phyloP scores from a whole-genome alignment of 2,329 filamentous ascomycete genomes.

The Hypoxylon sp. region DNA sequence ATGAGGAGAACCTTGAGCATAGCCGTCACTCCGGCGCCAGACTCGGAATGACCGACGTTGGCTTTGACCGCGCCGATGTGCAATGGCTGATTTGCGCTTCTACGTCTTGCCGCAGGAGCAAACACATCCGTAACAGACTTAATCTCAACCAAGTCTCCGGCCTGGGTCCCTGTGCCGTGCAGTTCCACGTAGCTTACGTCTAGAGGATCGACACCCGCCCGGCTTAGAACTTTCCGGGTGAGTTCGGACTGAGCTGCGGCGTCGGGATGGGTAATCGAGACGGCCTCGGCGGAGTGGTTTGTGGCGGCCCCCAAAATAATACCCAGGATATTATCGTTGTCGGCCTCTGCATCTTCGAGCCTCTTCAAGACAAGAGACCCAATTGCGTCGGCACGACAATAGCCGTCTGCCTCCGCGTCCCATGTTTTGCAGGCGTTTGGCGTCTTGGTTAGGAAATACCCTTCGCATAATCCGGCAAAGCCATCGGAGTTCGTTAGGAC shows the following conservation, averaged over 20 bases:
- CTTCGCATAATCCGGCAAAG: slow-evolving; percentile 79
- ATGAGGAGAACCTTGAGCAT: slow-evolving; percentile 74
- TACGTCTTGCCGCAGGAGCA: slow-evolving; percentile 60
- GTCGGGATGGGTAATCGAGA: slow-evolving; percentile 87
- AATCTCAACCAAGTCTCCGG: slow-evolving; percentile 86
- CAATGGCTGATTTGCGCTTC: slow-evolving; percentile 63
- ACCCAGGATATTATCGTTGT: slow-evolving; percentile 81
- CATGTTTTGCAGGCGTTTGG: slow-evolving; percentile 80
- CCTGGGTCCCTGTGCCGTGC: slow-evolving; percentile 90
- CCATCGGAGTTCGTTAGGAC: slow-evolving; percentile 85
- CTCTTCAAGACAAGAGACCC: slow-evolving; percentile 82
- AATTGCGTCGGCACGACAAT: slow-evolving; percentile 82
- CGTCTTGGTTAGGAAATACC: slow-evolving; percentile 81
- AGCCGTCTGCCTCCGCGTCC: slow-evolving; percentile 83
- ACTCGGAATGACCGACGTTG: slow-evolving; percentile 73
- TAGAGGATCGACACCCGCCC: slow-evolving; percentile 78
- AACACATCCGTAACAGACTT: slow-evolving; percentile 73
- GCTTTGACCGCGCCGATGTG: slow-evolving; percentile 73
- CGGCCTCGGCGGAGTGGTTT: slow-evolving; percentile 84
- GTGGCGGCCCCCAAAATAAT: slow-evolving; percentile 80
- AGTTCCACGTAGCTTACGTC: slow-evolving; percentile 89
- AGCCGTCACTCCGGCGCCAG: slow-evolving; percentile 70
- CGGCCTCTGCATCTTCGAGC: slow-evolving; percentile 79
- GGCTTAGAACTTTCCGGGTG: slow-evolving; percentile 76
- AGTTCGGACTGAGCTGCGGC: slow-evolving; percentile 79